Base-by-base conservation (phyloP, 345 rosid genomes). In the Linum tenue region DNA sequence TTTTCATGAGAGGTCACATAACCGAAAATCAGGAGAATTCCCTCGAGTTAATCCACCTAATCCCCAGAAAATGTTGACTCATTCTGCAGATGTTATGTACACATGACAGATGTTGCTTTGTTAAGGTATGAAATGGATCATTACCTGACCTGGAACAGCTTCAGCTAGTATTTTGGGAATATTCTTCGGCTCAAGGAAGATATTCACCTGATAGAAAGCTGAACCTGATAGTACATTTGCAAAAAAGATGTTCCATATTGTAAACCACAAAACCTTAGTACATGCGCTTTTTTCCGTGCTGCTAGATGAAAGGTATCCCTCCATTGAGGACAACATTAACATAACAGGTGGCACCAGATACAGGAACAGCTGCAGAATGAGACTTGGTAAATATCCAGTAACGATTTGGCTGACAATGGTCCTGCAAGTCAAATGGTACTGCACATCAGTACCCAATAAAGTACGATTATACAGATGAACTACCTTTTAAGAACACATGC, bases 381-480 rank as follows among this genome's bases (percentile, higher is more conserved):
- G 84, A 82, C 90, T 90, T 7, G 98, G 98, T 69, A 92, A 89
- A 76, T 92, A 90, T 80, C 97, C 97, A 2, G 96, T 90, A 69
- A 92, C 79, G 74, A 90, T 80, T 74, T 85, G 76, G 76, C 87
- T 85, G 55, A 88, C 76, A 37, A 86, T 70, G 51, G 83, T 64
- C 79, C 98, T 92, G 89, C 82, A 82, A 67, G 55, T 55, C 70
- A 71, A 63, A 12, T 67, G 59, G 65, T 44, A 53, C 57, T 37
- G 50, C 39, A 60, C 17, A 60, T 74, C 38, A 73, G 73, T 53
- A 37, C 57, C 60, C 35, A 36, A n/a, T 8, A 14, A 57, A 17
- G 3, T 16, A 17, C 37, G 36, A 22, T 22, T 17, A 22, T 14
- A 44, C 51, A 44, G 51, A 44, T 44, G 12, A 44, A 44, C 51